Evolutionary conservation across 2,329 filamentous ascomycete species (phyloP).

Genomic region (Neopestalotiopsis clavispora): DNA sequence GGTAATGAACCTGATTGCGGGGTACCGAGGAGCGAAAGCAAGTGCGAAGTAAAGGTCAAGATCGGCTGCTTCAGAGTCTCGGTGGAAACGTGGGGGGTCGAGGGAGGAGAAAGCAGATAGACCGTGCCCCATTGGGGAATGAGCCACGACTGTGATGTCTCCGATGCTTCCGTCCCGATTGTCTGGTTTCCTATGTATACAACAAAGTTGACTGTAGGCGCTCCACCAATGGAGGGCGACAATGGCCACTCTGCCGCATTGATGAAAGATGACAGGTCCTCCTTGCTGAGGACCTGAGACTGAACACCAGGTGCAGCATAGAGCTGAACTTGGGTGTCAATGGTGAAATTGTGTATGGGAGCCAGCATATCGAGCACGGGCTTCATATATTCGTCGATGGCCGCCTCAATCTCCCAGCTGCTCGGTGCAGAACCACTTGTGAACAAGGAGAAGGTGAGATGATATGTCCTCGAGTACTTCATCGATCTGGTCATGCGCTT

Average conservation of each 20-base stretch:
- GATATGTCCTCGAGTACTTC: conserved; percentile 92
- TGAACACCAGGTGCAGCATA: conserved; percentile 77
- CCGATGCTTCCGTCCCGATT: conserved; percentile 49
- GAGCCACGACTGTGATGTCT: conserved; percentile 75
- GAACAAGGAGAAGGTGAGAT: conserved; percentile 94
- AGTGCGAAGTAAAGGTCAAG: conserved; percentile 87
- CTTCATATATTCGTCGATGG: conserved; percentile 79
- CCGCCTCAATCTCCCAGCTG: conserved; percentile 87
- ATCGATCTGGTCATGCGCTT: conserved; percentile 83
- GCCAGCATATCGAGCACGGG: conserved; percentile 81
- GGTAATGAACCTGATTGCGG: conserved; percentile 84
- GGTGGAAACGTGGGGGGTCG: conserved; percentile 59
- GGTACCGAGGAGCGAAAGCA: conserved; percentile 85
- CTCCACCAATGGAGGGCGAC: conserved; percentile 89
- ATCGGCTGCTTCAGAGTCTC: conserved; percentile 78
- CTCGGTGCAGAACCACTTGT: conserved; percentile 79
- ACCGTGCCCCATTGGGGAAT: conserved; percentile 93
- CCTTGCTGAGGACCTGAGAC: conserved; percentile 72
- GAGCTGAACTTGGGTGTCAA: conserved; percentile 94
- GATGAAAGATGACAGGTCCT: conserved; percentile 92
- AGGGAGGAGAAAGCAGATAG: conserved; percentile 58
- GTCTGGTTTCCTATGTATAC: conserved; percentile 85
- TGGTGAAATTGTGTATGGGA: conserved; percentile 90
- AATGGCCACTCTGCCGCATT: conserved; percentile 98
- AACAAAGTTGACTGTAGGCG: conserved; percentile 95